Percentiles rank a stretch among this genome's conserved stretches.
phyloP scores from a whole-genome alignment of 2,329 filamentous ascomycete species.

The Neocucurbitaria cava region DNA sequence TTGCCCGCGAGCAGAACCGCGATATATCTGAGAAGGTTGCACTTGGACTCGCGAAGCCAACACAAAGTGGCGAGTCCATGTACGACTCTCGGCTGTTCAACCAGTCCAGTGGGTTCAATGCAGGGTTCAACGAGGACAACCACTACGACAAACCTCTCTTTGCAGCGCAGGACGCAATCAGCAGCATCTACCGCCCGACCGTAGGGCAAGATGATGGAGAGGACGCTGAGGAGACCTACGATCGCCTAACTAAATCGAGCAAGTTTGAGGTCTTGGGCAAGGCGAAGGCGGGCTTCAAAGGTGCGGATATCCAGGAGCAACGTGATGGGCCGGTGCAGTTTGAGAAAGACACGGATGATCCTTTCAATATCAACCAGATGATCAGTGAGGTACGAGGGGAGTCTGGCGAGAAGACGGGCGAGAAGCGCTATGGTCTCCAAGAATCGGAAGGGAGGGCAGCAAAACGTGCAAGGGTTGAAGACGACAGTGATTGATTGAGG shows the following conservation, averaged over 20 bases:
- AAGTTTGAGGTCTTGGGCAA: conserved; percentile 89
- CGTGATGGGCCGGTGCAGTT: conserved; percentile 95
- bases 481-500: conserved; percentile 59
- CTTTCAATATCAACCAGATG: conserved; percentile 94
- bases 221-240: conserved; percentile 82
- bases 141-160: conserved; percentile 97
- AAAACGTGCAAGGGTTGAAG: conserved; percentile 81
- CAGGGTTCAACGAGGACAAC: conserved; percentile 97
- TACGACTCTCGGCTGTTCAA: conserved; percentile 97
- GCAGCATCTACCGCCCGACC: conserved; percentile 87
- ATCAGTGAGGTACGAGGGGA: conserved; percentile 77
- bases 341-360: conserved; percentile 85
- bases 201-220: conserved; percentile 74
- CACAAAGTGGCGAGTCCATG: conserved; percentile 90
- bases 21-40: conserved; percentile 98
- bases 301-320: conserved; percentile 80
- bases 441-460: conserved; percentile 61
- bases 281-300: conserved; percentile 86
- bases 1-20: conserved; percentile 93
- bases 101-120: conserved; percentile 86
- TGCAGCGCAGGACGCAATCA: conserved; percentile 92
- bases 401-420: conserved; percentile 62
- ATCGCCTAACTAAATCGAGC: conserved; percentile 82
- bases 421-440: conserved; percentile 79
- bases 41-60: conserved; percentile 91